Evolutionary conservation across 768 basidiomycete genomes (phyloP).

Genomic region (Boletus subcaerulescens): DNA sequence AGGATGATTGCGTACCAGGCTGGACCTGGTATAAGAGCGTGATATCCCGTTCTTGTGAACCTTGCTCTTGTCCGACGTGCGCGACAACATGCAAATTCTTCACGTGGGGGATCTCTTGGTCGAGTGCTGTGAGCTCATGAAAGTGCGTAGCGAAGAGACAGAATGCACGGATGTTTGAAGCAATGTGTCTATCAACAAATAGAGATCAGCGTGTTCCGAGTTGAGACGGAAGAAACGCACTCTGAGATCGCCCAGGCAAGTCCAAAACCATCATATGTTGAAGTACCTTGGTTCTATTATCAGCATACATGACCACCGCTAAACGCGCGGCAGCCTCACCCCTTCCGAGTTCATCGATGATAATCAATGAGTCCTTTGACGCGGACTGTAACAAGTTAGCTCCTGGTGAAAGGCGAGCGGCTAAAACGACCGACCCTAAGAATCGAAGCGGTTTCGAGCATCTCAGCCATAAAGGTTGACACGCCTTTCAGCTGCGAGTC

Average conservation of each 20-base stretch:
- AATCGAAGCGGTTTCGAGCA: slow-evolving; percentile 97
- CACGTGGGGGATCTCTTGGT: slow-evolving; percentile 82
- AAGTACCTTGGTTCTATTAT: slow-evolving; percentile 59
- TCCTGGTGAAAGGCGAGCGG: not conserved
- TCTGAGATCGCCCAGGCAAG: slow-evolving; percentile 99
- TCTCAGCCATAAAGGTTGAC: slow-evolving; percentile 99
- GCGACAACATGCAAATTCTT: slow-evolving; percentile 96
- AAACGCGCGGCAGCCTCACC: slow-evolving; percentile 40
- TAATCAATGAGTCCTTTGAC: slow-evolving; percentile 87
- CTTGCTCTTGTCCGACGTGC: slow-evolving; percentile 62
- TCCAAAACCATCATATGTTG: slow-evolving; percentile 96
- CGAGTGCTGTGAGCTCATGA: slow-evolving; percentile 91
- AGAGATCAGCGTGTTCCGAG: not conserved
- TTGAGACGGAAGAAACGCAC: slow-evolving; percentile 41
- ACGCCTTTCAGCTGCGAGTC: slow-evolving; percentile 98
- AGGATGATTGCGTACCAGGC: slow-evolving; percentile 56
- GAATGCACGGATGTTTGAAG: slow-evolving; percentile 87
- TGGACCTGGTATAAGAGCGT: slow-evolving; percentile 72
- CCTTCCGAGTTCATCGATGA: slow-evolving; percentile 95
- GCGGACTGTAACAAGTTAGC: slow-evolving; percentile 59
- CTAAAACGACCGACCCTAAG: slow-evolving; percentile 57
- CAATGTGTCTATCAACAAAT: slow-evolving; percentile 70
- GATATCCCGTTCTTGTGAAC: slow-evolving; percentile 66
- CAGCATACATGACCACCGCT: not conserved
- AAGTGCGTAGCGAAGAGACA: slow-evolving; percentile 98